Base-by-base conservation (phyloP, 2,329 filamentous ascomycete species). In the Venturia nashicola region DNA sequence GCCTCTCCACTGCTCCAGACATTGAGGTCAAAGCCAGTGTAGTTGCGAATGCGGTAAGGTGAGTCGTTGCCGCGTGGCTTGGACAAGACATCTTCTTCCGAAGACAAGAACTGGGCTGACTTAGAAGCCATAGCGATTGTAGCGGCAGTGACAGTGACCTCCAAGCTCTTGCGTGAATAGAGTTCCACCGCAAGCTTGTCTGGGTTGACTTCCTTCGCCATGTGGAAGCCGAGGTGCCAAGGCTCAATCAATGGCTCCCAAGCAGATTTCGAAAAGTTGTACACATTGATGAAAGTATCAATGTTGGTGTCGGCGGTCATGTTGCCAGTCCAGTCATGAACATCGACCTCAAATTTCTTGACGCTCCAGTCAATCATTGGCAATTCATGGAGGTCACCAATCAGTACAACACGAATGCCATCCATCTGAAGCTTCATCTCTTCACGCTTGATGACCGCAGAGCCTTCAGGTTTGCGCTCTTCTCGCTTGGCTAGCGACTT, bases 221-320 rank as follows among this genome's bases (percentile, higher is more conserved):
- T 85, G 67, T 95, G 90, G 68, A 99, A 86, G 2, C 91, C 91
- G n/a, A 97, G 81, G 68, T 93, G 86, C 94, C 94, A 99, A 7
- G 95, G 94, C 73, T 99, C 94, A 32, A 99, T 85, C 42, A 99
- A 77, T 3, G 94, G 94, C 74, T 99, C 94, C 94, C 94, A 99
- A 3, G 91, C 91, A 0, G 94, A 99, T 74, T 99, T 99, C 16
- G 94, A 94, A 76, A 99, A 99, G 75, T 99, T 99, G 80, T 96
- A 99, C 32, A 99, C 88, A 70, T 97, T 99, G 69, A 95, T 84
- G 74, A 96, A 96, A 67, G 93, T 91, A 67, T 97, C 91, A 59
- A 99, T 86, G n/a, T 85, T 88, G 0, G 91, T 89, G 71, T 97
- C 91, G 0, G 90, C 93, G 70, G 87, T 91, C 74, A 99, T 81